Base-by-base conservation (phyloP, 495 filamentous ascomycete genomes). In the Hypoxylon fragiforme region DNA sequence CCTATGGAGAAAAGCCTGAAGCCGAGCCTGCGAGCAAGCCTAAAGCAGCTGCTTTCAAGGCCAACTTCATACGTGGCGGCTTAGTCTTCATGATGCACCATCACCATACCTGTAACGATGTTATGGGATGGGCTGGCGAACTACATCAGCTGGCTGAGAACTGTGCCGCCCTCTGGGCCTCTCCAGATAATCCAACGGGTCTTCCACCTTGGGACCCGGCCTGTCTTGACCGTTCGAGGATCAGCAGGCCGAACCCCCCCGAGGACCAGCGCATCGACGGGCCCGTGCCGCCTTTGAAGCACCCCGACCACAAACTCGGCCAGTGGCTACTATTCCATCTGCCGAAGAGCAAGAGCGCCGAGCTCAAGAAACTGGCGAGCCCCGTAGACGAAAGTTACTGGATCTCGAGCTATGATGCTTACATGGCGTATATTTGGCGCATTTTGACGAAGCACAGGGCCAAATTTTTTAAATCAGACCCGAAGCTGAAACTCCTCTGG, bases 381-480 rank as follows among this genome's bases (percentile, higher is more conserved):
- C 70, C 70, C 0, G 12, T 19, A 12, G 69, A 45, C 7, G 28
- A 64, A 38, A 2, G 58, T 8, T 35, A 45, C 26, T 72, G 66
- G 63, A 66, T 74, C 34, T 76, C 73, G 0, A 73, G 65, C 13
- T 73, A 72, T 32, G 70, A 74, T 42, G 70, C 72, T 24, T 72
- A 71, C 40, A 63, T 60, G 5, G 70, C 73, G 7, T 70, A 68
- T 24, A 62, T 72, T 8, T 71, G 67, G 65, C 66, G 70, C 28
- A 57, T 60, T 3, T 14, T 71, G 1, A 59, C 66, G 24, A 60
- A 67, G 14, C 50, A 69, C 7, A 65, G 70, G 5, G 57, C 63
- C 7, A 50, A 60, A 0, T 18, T 64, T 0, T 74, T 67, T 50
- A 64, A 68, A 3, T 46, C 57, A 2, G 59, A 70, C 42, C 46